phyloP scores from a whole-genome alignment of 2,329 filamentous ascomycete species.

The Alternaria alternata region DNA sequence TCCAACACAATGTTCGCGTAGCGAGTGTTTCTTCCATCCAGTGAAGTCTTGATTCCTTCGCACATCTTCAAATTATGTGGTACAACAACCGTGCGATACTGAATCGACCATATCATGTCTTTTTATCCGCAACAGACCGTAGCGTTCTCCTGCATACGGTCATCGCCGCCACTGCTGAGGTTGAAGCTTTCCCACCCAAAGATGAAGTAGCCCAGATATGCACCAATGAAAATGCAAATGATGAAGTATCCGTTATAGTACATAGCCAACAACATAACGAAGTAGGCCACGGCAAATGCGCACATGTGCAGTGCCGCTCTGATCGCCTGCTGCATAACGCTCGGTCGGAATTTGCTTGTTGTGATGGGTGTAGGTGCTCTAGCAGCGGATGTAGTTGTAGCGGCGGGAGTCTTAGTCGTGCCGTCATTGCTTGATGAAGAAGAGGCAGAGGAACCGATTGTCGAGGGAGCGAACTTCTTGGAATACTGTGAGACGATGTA shows the following conservation, averaged over 20 bases:
- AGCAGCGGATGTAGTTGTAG: constrained; percentile 7
- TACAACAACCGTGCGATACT: neutral
- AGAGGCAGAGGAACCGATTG: constrained; percentile 19
- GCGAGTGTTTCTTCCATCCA: neutral
- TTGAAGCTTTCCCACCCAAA: constrained; percentile 49
- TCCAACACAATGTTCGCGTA: neutral
- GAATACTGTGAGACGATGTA: constrained; percentile 66
- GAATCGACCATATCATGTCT: neutral
- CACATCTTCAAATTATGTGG: neutral
- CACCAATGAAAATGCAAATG: constrained; percentile 50
- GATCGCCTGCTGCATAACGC: constrained; percentile 70
- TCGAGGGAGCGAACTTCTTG: constrained; percentile 20
- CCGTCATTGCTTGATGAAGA: constrained; percentile 23
- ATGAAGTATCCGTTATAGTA: constrained; percentile 77
- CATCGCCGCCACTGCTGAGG: constrained; percentile 31
- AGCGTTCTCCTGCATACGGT: constrained; percentile 46
- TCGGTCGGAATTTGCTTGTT: constrained; percentile 59
- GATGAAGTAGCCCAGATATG: constrained; percentile 47
- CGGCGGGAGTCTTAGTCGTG: constrained; percentile 21
- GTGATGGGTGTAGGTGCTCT: neutral
- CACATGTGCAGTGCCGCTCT: constrained; percentile 75
- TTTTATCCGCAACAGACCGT: constrained; percentile 47
- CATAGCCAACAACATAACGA: constrained; percentile 78
- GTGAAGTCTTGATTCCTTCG: neutral
- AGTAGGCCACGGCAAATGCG: constrained; percentile 80